Evolutionary conservation across 257 asterid genomes (phyloP).

Genomic region (Penstemon davidsonii): DNA sequence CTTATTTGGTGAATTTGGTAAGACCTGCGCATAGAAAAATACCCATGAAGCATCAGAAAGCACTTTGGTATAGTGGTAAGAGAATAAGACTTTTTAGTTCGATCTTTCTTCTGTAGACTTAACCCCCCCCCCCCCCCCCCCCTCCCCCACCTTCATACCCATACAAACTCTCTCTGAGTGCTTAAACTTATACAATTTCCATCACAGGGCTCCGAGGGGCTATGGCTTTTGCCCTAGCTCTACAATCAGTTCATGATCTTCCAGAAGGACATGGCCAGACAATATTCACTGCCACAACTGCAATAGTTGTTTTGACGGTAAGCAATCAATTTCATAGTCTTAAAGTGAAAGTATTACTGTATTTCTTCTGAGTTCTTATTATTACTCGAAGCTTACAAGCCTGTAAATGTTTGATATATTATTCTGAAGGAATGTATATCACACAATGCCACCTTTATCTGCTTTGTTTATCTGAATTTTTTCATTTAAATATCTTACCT

Average conservation of each 20-base stretch:
- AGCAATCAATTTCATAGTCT: constrained; percentile 22
- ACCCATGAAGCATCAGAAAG: constrained; percentile 94
- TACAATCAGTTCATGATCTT: constrained; percentile 97
- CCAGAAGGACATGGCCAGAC: constrained; percentile 99
- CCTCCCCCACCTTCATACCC: constrained; percentile 1
- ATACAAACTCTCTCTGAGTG: constrained; percentile 14
- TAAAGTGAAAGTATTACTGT: constrained; percentile 14
- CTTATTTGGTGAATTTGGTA: constrained; percentile 84
- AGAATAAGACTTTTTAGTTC: constrained; percentile 22
- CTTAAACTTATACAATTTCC: constrained; percentile 28
- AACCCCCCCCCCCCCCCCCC: constrained; percentile 13
- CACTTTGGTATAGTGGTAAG: constrained; percentile 99
- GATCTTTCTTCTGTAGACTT: constrained; percentile 15
- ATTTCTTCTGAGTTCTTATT: constrained; percentile 7
- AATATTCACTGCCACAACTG: constrained; percentile 97
- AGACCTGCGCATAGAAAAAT: constrained; percentile 84
- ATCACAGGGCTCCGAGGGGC: constrained; percentile 96
- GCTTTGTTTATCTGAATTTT: constrained; percentile 22
- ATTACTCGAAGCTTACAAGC: neutral
- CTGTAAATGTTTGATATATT: constrained; percentile 11
- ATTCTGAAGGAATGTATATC: neutral
- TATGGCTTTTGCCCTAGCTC: constrained; percentile 98
- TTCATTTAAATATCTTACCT: constrained; percentile 2
- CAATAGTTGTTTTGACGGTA: constrained; percentile 92
- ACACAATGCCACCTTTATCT: neutral